Evolutionary conservation across 2,329 filamentous ascomycete species (phyloP).

Genomic region (Bertia moriformis): DNA sequence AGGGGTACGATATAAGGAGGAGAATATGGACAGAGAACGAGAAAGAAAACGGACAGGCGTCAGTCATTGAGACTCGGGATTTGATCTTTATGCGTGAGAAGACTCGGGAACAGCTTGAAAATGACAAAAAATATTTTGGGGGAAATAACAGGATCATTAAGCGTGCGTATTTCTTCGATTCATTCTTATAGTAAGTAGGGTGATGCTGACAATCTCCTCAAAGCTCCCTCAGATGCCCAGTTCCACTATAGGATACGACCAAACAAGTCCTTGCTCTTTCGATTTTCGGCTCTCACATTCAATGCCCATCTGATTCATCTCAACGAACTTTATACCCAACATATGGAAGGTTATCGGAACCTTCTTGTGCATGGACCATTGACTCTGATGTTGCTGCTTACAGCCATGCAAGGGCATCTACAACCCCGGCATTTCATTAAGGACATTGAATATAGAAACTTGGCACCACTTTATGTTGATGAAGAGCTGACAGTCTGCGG

Average conservation of each 20-base stretch:
- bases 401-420: background rate
- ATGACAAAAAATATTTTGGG: background rate
- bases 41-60: background rate
- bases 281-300: background rate
- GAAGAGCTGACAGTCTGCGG: background rate
- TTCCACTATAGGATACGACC: background rate
- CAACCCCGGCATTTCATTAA: background rate
- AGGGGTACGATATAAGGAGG: background rate
- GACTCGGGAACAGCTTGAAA: background rate
- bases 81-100: background rate
- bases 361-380: slow-evolving; percentile 1
- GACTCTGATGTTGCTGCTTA: background rate
- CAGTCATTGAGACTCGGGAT: background rate
- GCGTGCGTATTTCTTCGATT: too few relatives aligned
- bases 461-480: background rate
- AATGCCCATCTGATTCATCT: background rate
- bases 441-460: slow-evolving; percentile 1
- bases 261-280: background rate
- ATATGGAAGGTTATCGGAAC: background rate
- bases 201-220: background rate
- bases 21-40: background rate
- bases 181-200: too few relatives aligned
- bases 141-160: background rate
- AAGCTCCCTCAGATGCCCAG: background rate
- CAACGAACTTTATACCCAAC: background rate